These are phyloP conservation scores for Rhodosporidiobolus sp. DNA, from an alignment of 768 basidiomycete species.

Conservation along the genomic window DNA sequence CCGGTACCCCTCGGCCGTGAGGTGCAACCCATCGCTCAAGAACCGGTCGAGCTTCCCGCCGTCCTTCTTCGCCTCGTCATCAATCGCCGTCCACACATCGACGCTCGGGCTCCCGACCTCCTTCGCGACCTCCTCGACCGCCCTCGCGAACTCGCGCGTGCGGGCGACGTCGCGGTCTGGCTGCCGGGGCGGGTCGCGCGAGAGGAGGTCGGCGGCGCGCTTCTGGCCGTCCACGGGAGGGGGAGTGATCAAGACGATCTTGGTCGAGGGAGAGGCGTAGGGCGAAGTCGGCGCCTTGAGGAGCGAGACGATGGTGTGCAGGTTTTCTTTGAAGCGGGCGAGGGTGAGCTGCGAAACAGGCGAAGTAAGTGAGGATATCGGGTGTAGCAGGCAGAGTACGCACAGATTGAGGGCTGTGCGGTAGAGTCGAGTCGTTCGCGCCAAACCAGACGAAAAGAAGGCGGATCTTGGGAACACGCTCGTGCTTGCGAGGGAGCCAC, in stretches of 20 bases:
- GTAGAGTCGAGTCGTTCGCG: conserved; percentile 37
- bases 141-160: conserved; percentile 31
- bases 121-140: conserved; percentile 23
- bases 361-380: neutral
- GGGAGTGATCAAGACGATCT: conserved; percentile 33
- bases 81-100: conserved; percentile 30
- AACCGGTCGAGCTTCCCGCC: conserved; percentile 22
- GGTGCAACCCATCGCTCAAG: conserved; percentile 35
- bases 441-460: conserved; percentile 40
- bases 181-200: conserved; percentile 18
- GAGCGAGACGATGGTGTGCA: conserved; percentile 28
- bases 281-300: conserved; percentile 26
- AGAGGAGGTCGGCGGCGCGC: conserved; percentile 29
- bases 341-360: conserved; percentile 19
- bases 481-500: conserved; percentile 23
- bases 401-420: conserved; percentile 21
- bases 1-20: conserved; percentile 30
- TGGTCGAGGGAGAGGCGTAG: conserved; percentile 25
- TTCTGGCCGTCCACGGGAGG: conserved; percentile 33
- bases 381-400: neutral
- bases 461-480: conserved; percentile 11
- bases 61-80: conserved; percentile 4
- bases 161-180: conserved; percentile 31
- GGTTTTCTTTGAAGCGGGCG: conserved; percentile 35
- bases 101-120: neutral